Evolutionary conservation across 2,329 filamentous ascomycete species (phyloP).

Genomic region (Nemania serpens): DNA sequence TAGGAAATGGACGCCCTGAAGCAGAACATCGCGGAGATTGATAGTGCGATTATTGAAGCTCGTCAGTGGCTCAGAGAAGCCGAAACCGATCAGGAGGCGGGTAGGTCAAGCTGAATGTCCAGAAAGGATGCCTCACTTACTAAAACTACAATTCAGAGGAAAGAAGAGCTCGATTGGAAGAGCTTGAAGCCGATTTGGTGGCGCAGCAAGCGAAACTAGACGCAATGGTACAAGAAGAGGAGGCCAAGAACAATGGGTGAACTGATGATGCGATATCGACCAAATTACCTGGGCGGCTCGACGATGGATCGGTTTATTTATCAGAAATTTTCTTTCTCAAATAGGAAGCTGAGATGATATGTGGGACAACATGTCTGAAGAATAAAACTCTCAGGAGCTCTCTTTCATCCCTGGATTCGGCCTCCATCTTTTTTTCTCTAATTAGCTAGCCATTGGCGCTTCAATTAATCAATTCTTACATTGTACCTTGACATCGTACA

Average conservation of each 20-base stretch:
- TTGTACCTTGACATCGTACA: neutral
- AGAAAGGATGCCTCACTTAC: neutral
- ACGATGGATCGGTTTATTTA: neutral
- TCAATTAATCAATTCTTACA: neutral
- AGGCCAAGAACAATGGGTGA: neutral
- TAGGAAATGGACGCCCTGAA: conserved; percentile 18
- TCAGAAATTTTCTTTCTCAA: neutral
- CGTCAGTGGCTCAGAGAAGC: conserved; percentile 26
- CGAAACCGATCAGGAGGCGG: conserved; percentile 11
- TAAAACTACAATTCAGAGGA: conserved; percentile 12
- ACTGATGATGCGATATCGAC: neutral
- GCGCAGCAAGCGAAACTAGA: conserved; percentile 20
- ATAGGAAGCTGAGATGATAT: too few relatives aligned
- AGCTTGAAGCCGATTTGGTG: conserved; percentile 21
- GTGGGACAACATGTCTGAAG: neutral
- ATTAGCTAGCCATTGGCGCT: conserved; percentile 1
- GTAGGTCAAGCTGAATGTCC: conserved; percentile 13
- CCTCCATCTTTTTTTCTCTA: neutral
- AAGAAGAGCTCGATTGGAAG: conserved; percentile 10
- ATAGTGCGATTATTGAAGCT: conserved; percentile 27
- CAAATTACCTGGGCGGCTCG: neutral
- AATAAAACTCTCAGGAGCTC: neutral
- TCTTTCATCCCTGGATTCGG: neutral
- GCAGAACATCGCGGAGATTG: conserved; percentile 26
- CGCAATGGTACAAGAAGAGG: conserved; percentile 3